phyloP scores from a whole-genome alignment of 805 yeast genomes.

The Teunomyces stri region DNA sequence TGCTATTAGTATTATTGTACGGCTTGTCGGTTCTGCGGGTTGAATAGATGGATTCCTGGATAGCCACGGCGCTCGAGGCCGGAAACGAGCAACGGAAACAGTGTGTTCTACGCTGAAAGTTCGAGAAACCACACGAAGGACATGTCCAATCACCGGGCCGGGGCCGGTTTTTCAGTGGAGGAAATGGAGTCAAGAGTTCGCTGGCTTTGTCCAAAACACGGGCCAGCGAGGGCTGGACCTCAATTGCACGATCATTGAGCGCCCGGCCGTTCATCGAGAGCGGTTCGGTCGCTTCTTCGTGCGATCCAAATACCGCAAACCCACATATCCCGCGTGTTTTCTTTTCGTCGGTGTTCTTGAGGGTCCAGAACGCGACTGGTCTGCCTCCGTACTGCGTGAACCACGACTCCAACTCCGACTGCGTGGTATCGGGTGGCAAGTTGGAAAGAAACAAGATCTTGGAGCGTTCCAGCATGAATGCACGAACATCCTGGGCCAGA shows the following conservation, averaged over 20 bases:
- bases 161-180: constrained; percentile 80
- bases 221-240: constrained; percentile 83
- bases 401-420: constrained; percentile 88
- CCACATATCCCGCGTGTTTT: constrained; percentile 57
- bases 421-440: constrained; percentile 82
- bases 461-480: constrained; percentile 68
- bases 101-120: constrained; percentile 90
- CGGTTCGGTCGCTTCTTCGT: constrained; percentile 82
- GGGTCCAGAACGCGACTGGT: constrained; percentile 87
- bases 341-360: constrained; percentile 48
- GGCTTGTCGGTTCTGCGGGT: constrained; percentile 4
- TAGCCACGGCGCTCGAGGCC: constrained; percentile 66
- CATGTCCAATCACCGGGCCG: constrained; percentile 99
- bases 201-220: constrained; percentile 77
- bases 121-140: constrained; percentile 92
- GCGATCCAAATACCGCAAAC: constrained; percentile 79
- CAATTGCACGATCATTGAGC: constrained; percentile 70
- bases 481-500: constrained; percentile 65
- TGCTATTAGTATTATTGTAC: not conserved
- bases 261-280: constrained; percentile 76
- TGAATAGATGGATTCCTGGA: constrained; percentile 58
- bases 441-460: constrained; percentile 78
- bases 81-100: constrained; percentile 93
- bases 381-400: constrained; percentile 83
- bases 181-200: constrained; percentile 80